Conservation (phyloP, 106 monocot genomes). For the Ottelia alismoides region DNA sequence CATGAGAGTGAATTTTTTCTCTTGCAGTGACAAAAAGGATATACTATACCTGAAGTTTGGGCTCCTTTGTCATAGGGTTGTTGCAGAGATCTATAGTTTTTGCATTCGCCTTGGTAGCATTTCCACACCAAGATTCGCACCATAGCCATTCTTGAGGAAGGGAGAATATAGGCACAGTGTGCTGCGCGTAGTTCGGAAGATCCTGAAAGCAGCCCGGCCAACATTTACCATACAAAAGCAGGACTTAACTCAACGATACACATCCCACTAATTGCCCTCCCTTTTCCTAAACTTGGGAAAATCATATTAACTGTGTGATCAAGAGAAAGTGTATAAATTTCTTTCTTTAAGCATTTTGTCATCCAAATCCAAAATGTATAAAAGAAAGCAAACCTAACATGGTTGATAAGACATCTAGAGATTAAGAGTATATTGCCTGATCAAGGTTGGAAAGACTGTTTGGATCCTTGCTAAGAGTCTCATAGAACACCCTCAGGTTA, state of each 20-base stretch:
- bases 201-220: constrained; percentile 71
- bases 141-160: constrained; percentile 99
- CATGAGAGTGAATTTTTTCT: too few species aligned
- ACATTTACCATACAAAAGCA: too few species aligned
- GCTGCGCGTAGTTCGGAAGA: constrained; percentile 98
- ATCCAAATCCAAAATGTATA: too few species aligned
- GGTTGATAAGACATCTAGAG: too few species aligned
- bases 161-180: constrained; percentile 92
- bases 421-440: constrained; percentile 63
- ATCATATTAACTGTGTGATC: too few species aligned
- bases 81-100: constrained; percentile 98
- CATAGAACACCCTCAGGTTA: constrained; percentile 73
- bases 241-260: too few species aligned
- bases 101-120: constrained; percentile 83
- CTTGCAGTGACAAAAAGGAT: neutral
- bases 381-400: too few species aligned
- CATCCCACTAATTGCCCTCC: too few species aligned
- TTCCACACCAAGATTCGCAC: constrained; percentile 99
- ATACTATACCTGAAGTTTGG: constrained; percentile 71
- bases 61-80: constrained; percentile 99
- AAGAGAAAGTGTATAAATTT: too few species aligned
- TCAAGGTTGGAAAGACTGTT: constrained; percentile 99
- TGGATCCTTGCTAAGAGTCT: constrained; percentile 96
- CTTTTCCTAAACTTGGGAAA: too few species aligned
- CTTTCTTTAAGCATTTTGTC: too few species aligned